A percentile compares a stretch with the other conserved stretches of the same genome.
These are phyloP conservation scores for Aspergillus glaucus DNA, from an alignment of 2,329 filamentous ascomycete species.

Conservation along the genomic window DNA sequence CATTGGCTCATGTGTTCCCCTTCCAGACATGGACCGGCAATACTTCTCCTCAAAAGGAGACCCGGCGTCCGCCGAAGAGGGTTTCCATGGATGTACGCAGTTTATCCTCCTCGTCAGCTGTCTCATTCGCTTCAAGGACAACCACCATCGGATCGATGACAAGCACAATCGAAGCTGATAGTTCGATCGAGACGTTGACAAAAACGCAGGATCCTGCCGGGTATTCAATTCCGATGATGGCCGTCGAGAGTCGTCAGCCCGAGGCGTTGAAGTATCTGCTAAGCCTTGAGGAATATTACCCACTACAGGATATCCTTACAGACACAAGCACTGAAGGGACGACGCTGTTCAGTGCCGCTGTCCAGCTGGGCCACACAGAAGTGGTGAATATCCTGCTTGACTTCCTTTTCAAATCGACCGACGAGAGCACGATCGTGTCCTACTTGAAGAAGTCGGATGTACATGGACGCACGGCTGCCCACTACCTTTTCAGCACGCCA, in stretches of 20 bases:
- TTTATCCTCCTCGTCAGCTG: conserved; percentile 76
- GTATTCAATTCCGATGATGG: conserved; percentile 85
- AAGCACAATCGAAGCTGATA: conserved; percentile 75
- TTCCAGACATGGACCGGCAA: conserved; percentile 60
- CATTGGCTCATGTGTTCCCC: conserved; percentile 79
- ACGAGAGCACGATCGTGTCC: conserved; percentile 50
- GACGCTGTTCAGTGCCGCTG: conserved; percentile 79
- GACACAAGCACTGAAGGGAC: conserved; percentile 88
- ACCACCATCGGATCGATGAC: conserved; percentile 68
- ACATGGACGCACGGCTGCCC: conserved; percentile 82
- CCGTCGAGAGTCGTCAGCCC: conserved; percentile 64
- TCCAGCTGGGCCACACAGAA: conserved; percentile 72
- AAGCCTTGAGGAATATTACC: conserved; percentile 68
- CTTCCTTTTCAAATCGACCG: conserved; percentile 56
- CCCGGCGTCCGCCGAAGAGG: conserved; percentile 59
- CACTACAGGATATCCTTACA: conserved; percentile 62
- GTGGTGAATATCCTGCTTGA: conserved; percentile 70
- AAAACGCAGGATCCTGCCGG: conserved; percentile 58
- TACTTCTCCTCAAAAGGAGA: conserved; percentile 35
- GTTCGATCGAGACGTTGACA: conserved; percentile 63
- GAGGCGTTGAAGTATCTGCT: conserved; percentile 74
- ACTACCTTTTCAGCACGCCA: conserved; percentile 92
- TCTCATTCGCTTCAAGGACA: conserved; percentile 74
- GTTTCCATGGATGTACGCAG: conserved; percentile 89
- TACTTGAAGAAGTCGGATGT: conserved; percentile 75